Conservation (phyloP, 2,329 filamentous ascomycete genomes). For the Dichotomopilus funicola region DNA sequence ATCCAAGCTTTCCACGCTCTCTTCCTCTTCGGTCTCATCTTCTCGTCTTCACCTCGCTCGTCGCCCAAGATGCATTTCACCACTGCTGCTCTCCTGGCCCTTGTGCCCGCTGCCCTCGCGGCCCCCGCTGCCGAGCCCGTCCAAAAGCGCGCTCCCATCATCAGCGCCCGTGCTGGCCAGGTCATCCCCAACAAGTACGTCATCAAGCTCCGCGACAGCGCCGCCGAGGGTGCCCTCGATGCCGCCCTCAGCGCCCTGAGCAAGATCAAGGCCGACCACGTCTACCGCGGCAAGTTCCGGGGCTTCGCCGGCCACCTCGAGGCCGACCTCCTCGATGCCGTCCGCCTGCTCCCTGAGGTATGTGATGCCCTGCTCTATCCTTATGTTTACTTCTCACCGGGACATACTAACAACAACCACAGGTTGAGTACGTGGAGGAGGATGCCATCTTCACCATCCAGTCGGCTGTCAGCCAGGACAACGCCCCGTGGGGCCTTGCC, state of each 20-base stretch:
- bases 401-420: background rate
- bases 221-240: slow-evolving; percentile 26
- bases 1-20: background rate
- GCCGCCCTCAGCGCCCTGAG: slow-evolving; percentile 17
- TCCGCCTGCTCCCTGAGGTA: slow-evolving; percentile 24
- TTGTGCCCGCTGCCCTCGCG: slow-evolving; percentile 33
- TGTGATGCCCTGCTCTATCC: background rate
- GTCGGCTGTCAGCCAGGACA: slow-evolving; percentile 23
- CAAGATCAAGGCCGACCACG: slow-evolving; percentile 19
- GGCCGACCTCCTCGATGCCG: slow-evolving; percentile 17
- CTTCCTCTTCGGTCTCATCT: slow-evolving; percentile 1
- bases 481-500: slow-evolving; percentile 26
- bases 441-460: slow-evolving; percentile 27
- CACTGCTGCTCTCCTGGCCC: slow-evolving; percentile 30
- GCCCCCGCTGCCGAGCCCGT: slow-evolving; percentile 23
- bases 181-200: slow-evolving; percentile 39
- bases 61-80: slow-evolving; percentile 31
- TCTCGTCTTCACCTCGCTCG: background rate
- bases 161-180: slow-evolving; percentile 30
- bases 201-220: slow-evolving; percentile 37
- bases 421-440: slow-evolving; percentile 30
- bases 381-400: slow-evolving; percentile 6
- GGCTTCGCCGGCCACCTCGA: slow-evolving; percentile 27
- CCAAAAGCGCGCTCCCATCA: slow-evolving; percentile 30
- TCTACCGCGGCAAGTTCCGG: slow-evolving; percentile 26